These are phyloP conservation scores for Gnomoniopsis smithogilvyi DNA, from an alignment of 2,329 filamentous ascomycete genomes.

Conservation along the genomic window DNA sequence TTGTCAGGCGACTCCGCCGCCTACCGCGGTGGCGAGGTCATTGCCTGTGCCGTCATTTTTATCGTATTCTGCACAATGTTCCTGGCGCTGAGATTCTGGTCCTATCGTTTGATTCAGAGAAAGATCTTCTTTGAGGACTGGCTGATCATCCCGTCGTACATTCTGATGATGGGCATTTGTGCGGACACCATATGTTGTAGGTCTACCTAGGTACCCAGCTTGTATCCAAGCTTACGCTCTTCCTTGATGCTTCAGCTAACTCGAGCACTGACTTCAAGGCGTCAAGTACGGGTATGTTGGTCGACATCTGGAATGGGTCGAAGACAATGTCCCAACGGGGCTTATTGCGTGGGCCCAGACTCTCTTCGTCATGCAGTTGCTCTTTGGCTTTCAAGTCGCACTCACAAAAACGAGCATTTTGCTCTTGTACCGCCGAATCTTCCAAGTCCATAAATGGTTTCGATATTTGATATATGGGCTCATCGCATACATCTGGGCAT, in stretches of 20 bases:
- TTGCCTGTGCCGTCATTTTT: background rate
- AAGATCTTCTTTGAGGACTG: background rate
- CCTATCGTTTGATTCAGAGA: background rate
- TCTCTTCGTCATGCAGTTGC: background rate
- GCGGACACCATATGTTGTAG: background rate
- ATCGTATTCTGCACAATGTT: background rate
- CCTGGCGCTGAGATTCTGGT: background rate
- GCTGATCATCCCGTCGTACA: slow-evolving; percentile 5
- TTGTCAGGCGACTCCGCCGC: too few relatives aligned
- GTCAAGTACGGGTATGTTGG: background rate
- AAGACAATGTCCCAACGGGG: background rate
- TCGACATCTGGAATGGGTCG: background rate
- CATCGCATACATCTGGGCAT: background rate
- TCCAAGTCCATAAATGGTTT: background rate
- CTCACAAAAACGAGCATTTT: background rate
- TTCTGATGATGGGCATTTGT: slow-evolving; percentile 3
- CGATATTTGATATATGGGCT: background rate
- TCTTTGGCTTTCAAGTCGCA: background rate
- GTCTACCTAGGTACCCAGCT: background rate
- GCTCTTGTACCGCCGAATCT: slow-evolving; percentile 2
- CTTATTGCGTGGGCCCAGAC: background rate
- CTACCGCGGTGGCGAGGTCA: too few relatives aligned
- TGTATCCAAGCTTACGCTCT: background rate
- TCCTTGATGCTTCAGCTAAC: background rate
- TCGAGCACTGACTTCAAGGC: background rate